These are phyloP conservation scores for Sabuloglossum arenarium DNA, from an alignment of 495 filamentous ascomycete species.

Conservation along the genomic window DNA sequence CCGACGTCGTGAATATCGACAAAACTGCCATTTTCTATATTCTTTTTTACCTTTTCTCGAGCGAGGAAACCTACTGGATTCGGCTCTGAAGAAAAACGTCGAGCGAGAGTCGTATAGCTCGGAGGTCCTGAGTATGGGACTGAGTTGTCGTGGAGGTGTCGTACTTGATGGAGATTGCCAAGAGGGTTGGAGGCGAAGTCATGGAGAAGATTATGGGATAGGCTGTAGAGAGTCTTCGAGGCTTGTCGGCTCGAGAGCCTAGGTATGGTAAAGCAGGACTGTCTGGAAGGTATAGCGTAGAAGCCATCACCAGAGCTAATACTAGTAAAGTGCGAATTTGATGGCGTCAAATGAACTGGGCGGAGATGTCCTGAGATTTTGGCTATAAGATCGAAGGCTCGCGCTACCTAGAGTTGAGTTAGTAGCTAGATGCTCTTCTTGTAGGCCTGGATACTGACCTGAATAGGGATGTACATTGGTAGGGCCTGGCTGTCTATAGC, in stretches of 20 bases:
- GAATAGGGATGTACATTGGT: no score
- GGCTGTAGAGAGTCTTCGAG: not conserved
- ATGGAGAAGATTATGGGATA: not conserved
- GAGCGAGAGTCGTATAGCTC: no score
- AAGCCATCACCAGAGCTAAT: not conserved
- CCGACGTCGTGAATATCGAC: slow-evolving; percentile 1
- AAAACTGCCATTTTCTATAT: not conserved
- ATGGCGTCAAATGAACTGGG: not conserved
- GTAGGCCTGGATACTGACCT: not conserved
- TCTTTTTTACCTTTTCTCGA: not conserved
- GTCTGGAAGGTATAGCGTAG: not conserved
- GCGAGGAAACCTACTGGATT: no score
- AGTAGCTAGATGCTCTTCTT: not conserved
- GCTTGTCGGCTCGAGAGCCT: not conserved
- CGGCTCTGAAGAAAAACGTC: no score
- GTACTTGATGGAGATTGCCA: no score
- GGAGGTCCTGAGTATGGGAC: not conserved
- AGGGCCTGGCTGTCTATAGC: slow-evolving; percentile 1
- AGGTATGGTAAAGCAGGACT: not conserved
- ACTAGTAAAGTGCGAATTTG: not conserved
- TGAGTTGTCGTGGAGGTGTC: not conserved
- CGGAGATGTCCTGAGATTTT: not conserved
- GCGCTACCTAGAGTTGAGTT: not conserved
- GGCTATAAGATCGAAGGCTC: not conserved
- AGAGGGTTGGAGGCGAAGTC: not conserved